Base-by-base conservation (phyloP, 441 rosid genomes). In the Erysimum cheiri region DNA sequence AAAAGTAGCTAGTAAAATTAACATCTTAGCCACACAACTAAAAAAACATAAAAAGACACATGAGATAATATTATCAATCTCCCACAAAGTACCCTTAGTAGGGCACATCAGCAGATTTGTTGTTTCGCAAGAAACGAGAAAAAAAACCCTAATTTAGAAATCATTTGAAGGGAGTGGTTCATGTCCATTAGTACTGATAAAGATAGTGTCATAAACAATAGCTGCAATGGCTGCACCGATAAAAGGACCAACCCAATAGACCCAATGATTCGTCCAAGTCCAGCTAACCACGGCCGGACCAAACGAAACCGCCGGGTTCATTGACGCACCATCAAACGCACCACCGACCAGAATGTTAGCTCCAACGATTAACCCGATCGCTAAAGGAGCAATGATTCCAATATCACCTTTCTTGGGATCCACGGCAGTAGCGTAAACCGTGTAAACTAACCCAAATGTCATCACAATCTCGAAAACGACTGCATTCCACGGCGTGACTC, bases 221-320 rank as follows among this genome's bases (percentile, higher is more conserved):
- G 82, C 87, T 4, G 92, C 92, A 54, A 87, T 81, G 6, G 81
- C 87, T 8, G 88, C 88, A 8, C 92, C 92, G 12, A 84, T 64
- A 69, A 87, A 68, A 0, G 92, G 92, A 8, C 92, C 92, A 8
- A 81, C 70, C 92, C 92, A 87, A 59, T 82, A 87, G 22, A 87
- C 92, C 92, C 92, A 87, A 65, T 87, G 92, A 70, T 80, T 69
- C 1, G 85, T 77, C 92, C 92, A 87, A 1, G 87, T 81, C 88
- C 89, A 75, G 81, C 89, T 85, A 33, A 87, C 92, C 60, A 87
- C 85, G 0, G 89, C 92, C 0, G 92, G 92, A 8, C 92, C 92
- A 33, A 87, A 85, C 4, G 88, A 82, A 22, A 87, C 87, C 0
- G 89, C 92, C 0, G 92, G 92, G 82, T 87, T 87, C 92, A 87